Evolutionary conservation across 306 rosid genomes (phyloP).

Genomic region (Vigna reflexopilosa): DNA sequence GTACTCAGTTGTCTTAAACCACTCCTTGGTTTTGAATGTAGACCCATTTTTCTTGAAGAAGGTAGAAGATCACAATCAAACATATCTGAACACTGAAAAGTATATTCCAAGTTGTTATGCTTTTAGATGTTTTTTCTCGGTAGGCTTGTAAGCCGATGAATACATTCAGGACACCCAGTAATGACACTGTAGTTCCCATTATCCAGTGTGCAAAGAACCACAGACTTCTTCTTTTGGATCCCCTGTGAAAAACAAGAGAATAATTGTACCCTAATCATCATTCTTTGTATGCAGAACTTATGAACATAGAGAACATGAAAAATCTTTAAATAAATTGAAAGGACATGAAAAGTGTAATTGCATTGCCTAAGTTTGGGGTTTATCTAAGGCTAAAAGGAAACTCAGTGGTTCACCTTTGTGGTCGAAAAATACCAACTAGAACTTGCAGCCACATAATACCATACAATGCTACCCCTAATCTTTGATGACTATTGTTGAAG

Average conservation of each 20-base stretch:
- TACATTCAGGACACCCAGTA: slow-evolving; percentile 65
- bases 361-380: slow-evolving; percentile 2
- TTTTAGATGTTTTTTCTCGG: slow-evolving; percentile 70
- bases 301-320: background rate
- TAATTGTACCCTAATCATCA: background rate
- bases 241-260: slow-evolving; percentile 51
- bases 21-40: slow-evolving; percentile 68
- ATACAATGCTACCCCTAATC: slow-evolving; percentile 76
- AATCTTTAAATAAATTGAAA: background rate
- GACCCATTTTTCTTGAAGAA: slow-evolving; percentile 81
- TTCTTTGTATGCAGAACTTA: background rate
- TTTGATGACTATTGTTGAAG: slow-evolving; percentile 79
- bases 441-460: slow-evolving; percentile 79
- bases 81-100: slow-evolving; percentile 63
- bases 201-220: slow-evolving; percentile 78
- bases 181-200: slow-evolving; percentile 62
- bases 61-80: slow-evolving; percentile 62
- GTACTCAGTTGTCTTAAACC: slow-evolving; percentile 46
- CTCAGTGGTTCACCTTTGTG: slow-evolving; percentile 57
- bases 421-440: slow-evolving; percentile 67
- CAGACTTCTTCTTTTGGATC: slow-evolving; percentile 63
- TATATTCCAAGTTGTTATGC: slow-evolving; percentile 60
- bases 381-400: slow-evolving; percentile 3
- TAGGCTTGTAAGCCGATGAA: slow-evolving; percentile 73
- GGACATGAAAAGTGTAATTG: background rate